A percentile compares a stretch with the other conserved stretches of the same genome.
Conservation (phyloP, 108 stramenopile species). For the Cyclotella choctawhatcheeana region DNA sequence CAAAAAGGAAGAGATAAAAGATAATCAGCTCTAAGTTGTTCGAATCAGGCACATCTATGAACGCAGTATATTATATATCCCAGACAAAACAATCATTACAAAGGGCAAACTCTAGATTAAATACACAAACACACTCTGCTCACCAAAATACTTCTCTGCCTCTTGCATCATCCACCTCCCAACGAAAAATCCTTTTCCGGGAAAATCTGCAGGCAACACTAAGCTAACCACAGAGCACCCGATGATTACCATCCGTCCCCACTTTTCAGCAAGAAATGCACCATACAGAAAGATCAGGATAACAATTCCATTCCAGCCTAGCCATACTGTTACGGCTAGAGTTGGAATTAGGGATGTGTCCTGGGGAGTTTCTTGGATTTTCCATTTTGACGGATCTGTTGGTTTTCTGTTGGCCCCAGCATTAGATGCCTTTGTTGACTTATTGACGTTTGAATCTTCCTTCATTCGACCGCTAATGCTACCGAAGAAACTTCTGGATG, state of each 20-base stretch:
- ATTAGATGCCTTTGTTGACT: too few species aligned
- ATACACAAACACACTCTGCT: slow-evolving; percentile 2
- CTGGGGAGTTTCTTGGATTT: slow-evolving; percentile 30
- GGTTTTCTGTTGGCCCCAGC: neutral
- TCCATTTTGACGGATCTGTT: slow-evolving; percentile 28
- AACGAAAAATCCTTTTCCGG: slow-evolving; percentile 32
- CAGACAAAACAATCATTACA: too few species aligned
- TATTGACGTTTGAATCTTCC: too few species aligned
- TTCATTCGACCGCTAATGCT: too few species aligned
- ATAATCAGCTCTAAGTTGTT: neutral
- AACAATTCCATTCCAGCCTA: slow-evolving; percentile 46
- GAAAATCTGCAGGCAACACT: slow-evolving; percentile 46
- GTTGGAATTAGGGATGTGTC: slow-evolving; percentile 18
- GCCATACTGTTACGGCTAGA: slow-evolving; percentile 29
- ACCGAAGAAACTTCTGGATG: too few species aligned
- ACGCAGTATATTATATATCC: too few species aligned
- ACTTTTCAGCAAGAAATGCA: slow-evolving; percentile 25
- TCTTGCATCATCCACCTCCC: slow-evolving; percentile 55
- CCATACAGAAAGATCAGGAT: slow-evolving; percentile 28
- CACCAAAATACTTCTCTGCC: slow-evolving; percentile 59
- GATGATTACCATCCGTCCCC: slow-evolving; percentile 34
- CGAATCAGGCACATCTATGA: neutral
- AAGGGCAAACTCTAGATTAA: neutral
- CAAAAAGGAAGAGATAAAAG: neutral
- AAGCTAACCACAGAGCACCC: slow-evolving; percentile 27